Evolutionary conservation across 805 yeast species (phyloP), one percentile per base, ranked within the genome.

Genomic region (Saturnispora saitoi): DNA sequence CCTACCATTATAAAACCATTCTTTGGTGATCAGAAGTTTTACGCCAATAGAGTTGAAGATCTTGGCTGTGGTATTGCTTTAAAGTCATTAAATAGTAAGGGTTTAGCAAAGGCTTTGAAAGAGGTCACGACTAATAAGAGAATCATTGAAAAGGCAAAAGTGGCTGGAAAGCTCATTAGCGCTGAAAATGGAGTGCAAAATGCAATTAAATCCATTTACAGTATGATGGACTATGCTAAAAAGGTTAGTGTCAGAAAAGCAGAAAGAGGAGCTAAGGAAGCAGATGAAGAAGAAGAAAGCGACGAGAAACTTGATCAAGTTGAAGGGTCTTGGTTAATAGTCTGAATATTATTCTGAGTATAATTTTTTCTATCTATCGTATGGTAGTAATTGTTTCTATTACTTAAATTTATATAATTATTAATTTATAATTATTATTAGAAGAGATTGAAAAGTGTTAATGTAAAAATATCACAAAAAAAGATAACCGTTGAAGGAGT

Each of bases 11-110:
- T 91, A 57, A 91, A 90, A 63, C 98, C 98, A 2, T 91, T 91
- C 60, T 91, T 91, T 63, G 98, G 96, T 0, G 98, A 91, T 65
- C 98, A 91, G 65, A 90, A 86, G 61, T 91, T 91, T 62, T 91
- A 86, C 63, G 96, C 95, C 0, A 71, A 76, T 20, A 72, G 97
- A 50, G 83, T 91, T 2, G 95, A 88, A 56, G 97, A 89, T 51
- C 71, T 88, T 32, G 96, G 96, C 0, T 91, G 78, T 22, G 98
- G 98, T 2, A 55, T 89, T 10, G 73, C 77, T 1, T 64, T 91
- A 53, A 78, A 73, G 62, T 81, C 85, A 56, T 70, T 91, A 56
- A 87, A 84, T 54, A 73, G 74, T 26, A 73, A 74, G 51, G 71
- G 78, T 0, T 68, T 91, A 48, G 67, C 84, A 1, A 76, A 77